Base-by-base conservation (phyloP, 495 filamentous ascomycete species). In the Hamigera avellanea region DNA sequence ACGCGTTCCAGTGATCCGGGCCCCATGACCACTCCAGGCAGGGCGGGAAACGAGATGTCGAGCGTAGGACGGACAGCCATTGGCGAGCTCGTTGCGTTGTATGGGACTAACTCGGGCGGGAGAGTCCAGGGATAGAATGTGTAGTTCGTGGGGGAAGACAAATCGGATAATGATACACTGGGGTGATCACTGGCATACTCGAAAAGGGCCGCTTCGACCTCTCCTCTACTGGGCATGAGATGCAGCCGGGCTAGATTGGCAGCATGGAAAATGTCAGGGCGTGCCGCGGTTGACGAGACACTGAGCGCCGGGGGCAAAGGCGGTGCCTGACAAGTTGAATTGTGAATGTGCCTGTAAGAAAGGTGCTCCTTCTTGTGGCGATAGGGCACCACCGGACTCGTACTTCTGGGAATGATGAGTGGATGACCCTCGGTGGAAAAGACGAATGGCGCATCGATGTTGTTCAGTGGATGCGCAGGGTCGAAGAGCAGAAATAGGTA, bases 391-490 rank as follows among this genome's bases (percentile, higher is more conserved):
- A 23, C 14, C 15, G 52, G 26, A 12, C 37, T 39, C 19, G 36
- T 40, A 34, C 44, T 76, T 47, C 57, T 75, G 3, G 85, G 91
- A 36, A 98, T 80, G 13, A 95, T 73, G 17, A 98, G 65, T 4
- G 91, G 91, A 62, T 98, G 91, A 1, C 88, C 91, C 59, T 98
- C 91, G 0, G 91, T 98, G 15, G 81, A 85, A 52, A 98, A 96
- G 5, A 98, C 88, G 62, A 84, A 87, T 1, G 87, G 72, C 3
- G 78, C 79, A 57, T 95, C 89, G 13, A 88, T 56, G 5, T 72
- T 74, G 62, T 96, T 95, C 17, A 96, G 54, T 1, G 91, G 91
- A 60, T 96, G 91, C 12, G 76, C 69, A 23, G 74, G 69, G 34
- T 91, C 82, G 56, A 89, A 96, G 1, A 96, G 72, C 26, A 98